Evolutionary conservation across 2,329 filamentous ascomycete genomes (phyloP), one percentile per base, ranked within the genome.

Genomic region (Ophiostoma sp.): DNA sequence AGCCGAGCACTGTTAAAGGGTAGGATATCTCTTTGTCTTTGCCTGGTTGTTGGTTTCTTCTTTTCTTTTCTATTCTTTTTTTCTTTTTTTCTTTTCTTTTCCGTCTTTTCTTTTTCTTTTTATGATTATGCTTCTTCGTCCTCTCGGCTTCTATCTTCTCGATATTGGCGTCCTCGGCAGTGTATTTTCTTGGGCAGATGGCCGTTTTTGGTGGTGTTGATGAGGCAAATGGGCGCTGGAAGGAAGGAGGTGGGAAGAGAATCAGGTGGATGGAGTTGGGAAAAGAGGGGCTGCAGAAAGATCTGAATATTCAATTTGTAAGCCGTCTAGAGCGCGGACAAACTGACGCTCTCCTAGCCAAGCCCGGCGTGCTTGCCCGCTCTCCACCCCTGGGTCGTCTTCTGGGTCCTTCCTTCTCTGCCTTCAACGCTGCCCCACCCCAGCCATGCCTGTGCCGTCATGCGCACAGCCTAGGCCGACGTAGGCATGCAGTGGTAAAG

Each of bases 221-320:
- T 42, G 64, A 70, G 45, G 66, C 63, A 62, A 69, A 70, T 14
- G 55, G 58, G 64, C 52, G 64, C 64, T 66, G 70, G 14, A 47
- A 49, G 70, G 14, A 47, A 49, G 12, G 49, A 55, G 49, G 49
- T 55, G 49, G 49, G n/a, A 47, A 67, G 63, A 67, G 66, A 69
- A 69, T 40, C 63, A 36, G 66, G 66, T 68, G 67, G 69, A 70
- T 55, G 65, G 65, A 62, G 65, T 67, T 68, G 71, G 27, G 62
- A 18, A 70, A 72, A 72, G 73, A 72, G 70, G 73, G 73, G 72
- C 69, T 68, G n/a, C 40, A 67, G 68, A 49, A 71, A 69, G 66
- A 71, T 68, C 63, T 47, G 62, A 14, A 55, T 38, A 69, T 70
- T 72, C 67, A 74, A 75, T 74, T 75, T 74, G 74, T 75, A 70